phyloP scores from a whole-genome alignment of 352 stramenopile species.

The Hyaloperonospora brassicae region DNA sequence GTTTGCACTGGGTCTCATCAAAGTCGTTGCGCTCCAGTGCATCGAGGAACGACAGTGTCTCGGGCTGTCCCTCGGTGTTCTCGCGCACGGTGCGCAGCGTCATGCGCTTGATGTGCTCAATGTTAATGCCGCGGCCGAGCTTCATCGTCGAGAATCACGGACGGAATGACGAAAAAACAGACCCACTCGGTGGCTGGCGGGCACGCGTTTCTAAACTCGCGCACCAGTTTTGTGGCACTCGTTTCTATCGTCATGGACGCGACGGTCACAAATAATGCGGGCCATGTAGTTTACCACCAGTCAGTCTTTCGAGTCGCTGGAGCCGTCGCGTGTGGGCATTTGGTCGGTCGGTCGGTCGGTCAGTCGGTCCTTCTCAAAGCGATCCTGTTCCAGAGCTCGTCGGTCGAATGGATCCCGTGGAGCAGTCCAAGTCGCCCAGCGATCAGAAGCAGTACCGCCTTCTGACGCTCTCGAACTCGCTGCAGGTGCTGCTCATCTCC shows the following conservation, averaged over 20 bases:
- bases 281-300: no score
- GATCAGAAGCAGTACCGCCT: constrained; percentile 85
- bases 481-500: constrained; percentile 74
- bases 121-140: constrained; percentile 66
- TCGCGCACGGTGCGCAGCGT: constrained; percentile 80
- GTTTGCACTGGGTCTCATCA: constrained; percentile 76
- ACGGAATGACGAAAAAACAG: no score
- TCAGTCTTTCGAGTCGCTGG: no score
- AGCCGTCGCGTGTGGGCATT: no score
- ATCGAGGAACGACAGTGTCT: constrained; percentile 80
- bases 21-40: constrained; percentile 79
- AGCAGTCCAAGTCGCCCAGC: constrained; percentile 58
- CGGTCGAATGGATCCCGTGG: constrained; percentile 33
- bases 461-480: constrained; percentile 62
- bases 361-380: background rate
- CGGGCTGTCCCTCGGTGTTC: constrained; percentile 60
- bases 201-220: no score
- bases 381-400: background rate
- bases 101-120: constrained; percentile 88
- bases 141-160: constrained; percentile 46
- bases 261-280: no score
- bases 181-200: no score
- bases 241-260: no score
- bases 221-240: no score
- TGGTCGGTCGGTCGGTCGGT: no score